Base-by-base conservation (phyloP, 192 early-diverging fungal genomes). In the Coemansia sp. region DNA sequence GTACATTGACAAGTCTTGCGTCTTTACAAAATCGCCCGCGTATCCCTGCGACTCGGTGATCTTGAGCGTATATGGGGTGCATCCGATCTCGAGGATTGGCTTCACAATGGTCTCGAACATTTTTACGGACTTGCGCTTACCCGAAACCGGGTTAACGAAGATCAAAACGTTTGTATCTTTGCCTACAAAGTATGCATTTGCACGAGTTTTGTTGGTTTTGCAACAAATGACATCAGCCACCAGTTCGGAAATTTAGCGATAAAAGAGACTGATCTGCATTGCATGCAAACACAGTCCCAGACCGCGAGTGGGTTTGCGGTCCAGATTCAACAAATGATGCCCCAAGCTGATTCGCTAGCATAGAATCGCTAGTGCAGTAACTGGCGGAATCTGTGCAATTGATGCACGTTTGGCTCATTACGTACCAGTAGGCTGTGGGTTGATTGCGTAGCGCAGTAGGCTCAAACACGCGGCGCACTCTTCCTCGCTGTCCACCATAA, bases 21-120 rank as follows among this genome's bases (percentile, higher is more conserved):
- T 67, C 42, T 77, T 58, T 5, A 64, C 62, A 63, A 71, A 68
- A 2, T 74, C 68, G 5, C 56, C 46, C 1, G 80, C 80, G 37
- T 62, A 67, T 2, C 62, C 58, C 9, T 67, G 53, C 21, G 68
- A 71, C 17, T 67, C 46, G 10, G 78, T 82, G 48, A 71, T 60
- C 56, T 77, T 47, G 2, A 82, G 61, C 71, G 66, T 67, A 48
- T 73, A 76, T 10, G 37, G 40, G 18, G 70, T 76, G 54, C 24
- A 31, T 4, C 70, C 71, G 37, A 77, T 72, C 10, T 67, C 68
- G 6, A 76, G 68, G 15, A 77, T 82, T 12, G 80, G 80, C 63
- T 71, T 77, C 52, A 77, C 80, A 24, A 76, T 60, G 25, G 70
- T 60, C 10, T 77, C 71, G n/a, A 77, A 82, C 49, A 77, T 20